Base-by-base conservation (phyloP, 768 basidiomycete genomes). In the Pleurotus giganteus region DNA sequence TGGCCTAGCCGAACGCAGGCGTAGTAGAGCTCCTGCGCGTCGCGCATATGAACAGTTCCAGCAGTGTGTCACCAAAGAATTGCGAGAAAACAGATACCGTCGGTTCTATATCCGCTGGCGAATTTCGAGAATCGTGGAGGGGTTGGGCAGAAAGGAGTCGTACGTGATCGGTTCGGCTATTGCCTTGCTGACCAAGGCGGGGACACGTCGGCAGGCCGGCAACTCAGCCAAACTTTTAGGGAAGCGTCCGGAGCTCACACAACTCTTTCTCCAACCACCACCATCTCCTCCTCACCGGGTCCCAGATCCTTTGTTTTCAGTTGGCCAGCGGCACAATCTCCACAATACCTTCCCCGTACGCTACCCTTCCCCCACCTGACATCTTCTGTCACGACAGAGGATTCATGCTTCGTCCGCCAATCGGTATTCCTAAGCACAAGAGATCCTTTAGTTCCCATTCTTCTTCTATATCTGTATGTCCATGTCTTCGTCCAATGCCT, bases 391-490 rank as follows among this genome's bases (percentile, higher is more conserved):
- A 67, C 69, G 77, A 75, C 84, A 86, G 86, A 83, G 79, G 83
- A 86, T 92, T 91, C 89, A 92, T 92, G 89, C 89, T 89, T 90
- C 88, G 87, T 81, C 87, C 87, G 83, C 85, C 84, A 80, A 82
- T 84, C 76, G 77, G 74, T 82, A 83, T 81, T 75, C 73, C 79
- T 71, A 81, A 81, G 77, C 78, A 83, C 74, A 84, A 82, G 75
- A 80, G 74, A 51, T 74, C 71, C 71, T 61, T 80, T 78, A 67
- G 69, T 70, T 60, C 70, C 73, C 66, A 74, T 72, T 74, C 69
- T 77, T 61, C 77, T 67, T 65, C 72, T 74, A 76, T 77, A 78
- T 74, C 76, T 72, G 83, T 85, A 56, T 68, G 82, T 61, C n/a
- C n/a, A n/a, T 41, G 27, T 19, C 39, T 36, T 27, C 53, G 27